Evolutionary conservation across 345 rosid genomes (phyloP), one percentile per base, ranked within the genome.

Genomic region (Atalantia buxifolia): DNA sequence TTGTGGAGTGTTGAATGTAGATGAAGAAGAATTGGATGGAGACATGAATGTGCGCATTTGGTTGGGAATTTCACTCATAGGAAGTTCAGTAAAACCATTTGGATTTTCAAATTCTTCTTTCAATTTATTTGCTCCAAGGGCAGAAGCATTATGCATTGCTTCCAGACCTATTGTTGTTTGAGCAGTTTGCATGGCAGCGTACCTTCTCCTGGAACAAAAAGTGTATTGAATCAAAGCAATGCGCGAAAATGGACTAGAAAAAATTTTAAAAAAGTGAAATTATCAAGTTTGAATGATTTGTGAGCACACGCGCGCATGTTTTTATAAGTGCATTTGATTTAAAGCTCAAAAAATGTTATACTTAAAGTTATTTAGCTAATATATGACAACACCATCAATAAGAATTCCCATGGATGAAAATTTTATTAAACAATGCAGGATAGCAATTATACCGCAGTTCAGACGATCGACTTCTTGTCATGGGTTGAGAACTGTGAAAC

Each of bases 401-500:
- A 9, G 9, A 10, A 68, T 31, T 38, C 31, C 63, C 3, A 63
- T 53, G 38, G 25, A 21, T 9, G 62, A 25, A 50, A 69, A 63
- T 66, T 65, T 25, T 45, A 25, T 56, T 21, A 63, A 33, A 38
- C 60, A 22, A 62, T 13, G 12, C 30, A 7, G 16, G 65, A 67
- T 66, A 71, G 66, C 40, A 64, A 19, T 66, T 13, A 76, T 86
- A 92, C 96, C 90, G 78, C 69, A 92, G 78, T 81, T 92, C 96
- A 78, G 93, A 90, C 28, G 92, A 92, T 76, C 96, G 87, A 55
- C 93, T 92, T 85, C 96, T 85, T 33, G 93, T 92, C 96, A 92
- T 92, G 21, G 92, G 89, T 68, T 92, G 93, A 71, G 92, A 84
- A 81, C 91, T 87, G 19, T 90, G 90, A 84, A 91, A 88, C 93